A percentile compares a stretch with the other conserved stretches of the same genome.
Conservation (phyloP, 139 green algal species). For the Micractinium conductrix region DNA sequence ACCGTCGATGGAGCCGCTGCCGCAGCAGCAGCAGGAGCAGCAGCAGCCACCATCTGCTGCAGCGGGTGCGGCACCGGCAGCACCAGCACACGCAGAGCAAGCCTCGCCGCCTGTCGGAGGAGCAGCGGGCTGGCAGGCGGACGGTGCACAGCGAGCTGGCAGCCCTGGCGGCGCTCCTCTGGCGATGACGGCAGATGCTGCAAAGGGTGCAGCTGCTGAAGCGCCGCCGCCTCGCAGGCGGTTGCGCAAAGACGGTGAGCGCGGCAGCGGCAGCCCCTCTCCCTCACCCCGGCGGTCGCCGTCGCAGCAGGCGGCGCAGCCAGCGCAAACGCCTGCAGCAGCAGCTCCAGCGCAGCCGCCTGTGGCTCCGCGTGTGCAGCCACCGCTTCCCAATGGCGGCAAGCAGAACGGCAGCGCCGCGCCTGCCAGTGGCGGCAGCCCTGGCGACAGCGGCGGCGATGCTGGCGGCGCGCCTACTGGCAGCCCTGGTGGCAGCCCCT, state of each 20-base stretch:
- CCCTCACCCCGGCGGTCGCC: not conserved
- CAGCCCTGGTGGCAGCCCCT: not conserved
- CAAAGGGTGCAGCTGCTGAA: not conserved
- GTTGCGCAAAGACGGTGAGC: not conserved
- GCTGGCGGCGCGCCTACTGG: too few relatives aligned
- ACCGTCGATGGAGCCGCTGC: too few relatives aligned
- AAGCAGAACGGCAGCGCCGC: too few relatives aligned
- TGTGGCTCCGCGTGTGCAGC: not conserved
- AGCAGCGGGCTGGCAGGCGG: too few relatives aligned
- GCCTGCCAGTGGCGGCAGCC: not conserved
- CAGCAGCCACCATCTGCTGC: not conserved
- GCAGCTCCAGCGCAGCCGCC: not conserved
- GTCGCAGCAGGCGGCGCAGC: not conserved
- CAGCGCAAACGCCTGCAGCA: not conserved
- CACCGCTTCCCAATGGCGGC: too few relatives aligned
- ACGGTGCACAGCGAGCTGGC: not conserved
- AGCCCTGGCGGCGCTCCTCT: not conserved
- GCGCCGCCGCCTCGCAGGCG: constrained; percentile 13
- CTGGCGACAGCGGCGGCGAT: not conserved
- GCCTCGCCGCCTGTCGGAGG: not conserved
- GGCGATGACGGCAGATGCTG: not conserved
- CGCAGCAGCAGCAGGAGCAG: not conserved
- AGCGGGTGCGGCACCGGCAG: not conserved
- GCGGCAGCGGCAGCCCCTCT: not conserved
- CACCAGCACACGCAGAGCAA: not conserved